Conservation (phyloP, 2,329 filamentous ascomycete genomes). For the Stachybotrys echinatus region DNA sequence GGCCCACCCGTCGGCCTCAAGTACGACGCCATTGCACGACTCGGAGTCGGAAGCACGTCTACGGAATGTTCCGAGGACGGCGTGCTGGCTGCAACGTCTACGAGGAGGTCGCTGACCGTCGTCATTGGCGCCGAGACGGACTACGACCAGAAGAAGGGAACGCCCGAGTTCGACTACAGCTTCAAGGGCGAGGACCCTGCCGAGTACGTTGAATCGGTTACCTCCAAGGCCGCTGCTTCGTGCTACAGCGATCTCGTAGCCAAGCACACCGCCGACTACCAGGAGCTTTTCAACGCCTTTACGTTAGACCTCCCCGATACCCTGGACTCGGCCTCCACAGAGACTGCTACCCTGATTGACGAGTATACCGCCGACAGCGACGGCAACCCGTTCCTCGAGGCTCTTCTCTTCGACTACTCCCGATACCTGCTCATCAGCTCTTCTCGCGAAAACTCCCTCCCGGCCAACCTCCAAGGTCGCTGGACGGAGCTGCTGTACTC, state of each 20-base stretch:
- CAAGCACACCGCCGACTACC: constrained; percentile 36
- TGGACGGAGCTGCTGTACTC: constrained; percentile 42
- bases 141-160: constrained; percentile 45
- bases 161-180: constrained; percentile 33
- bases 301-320: constrained; percentile 38
- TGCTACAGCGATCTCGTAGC: constrained; percentile 21
- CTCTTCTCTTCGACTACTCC: constrained; percentile 46
- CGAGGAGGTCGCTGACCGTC: constrained; percentile 17
- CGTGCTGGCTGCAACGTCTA: background rate
- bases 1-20: constrained; percentile 36
- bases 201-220: constrained; percentile 25
- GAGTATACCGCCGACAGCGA: constrained; percentile 9
- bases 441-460: constrained; percentile 43
- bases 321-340: constrained; percentile 28
- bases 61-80: background rate
- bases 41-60: constrained; percentile 11
- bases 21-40: constrained; percentile 31
- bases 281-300: constrained; percentile 31
- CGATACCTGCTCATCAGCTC: constrained; percentile 51
- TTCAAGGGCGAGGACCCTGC: constrained; percentile 43
- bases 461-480: constrained; percentile 50
- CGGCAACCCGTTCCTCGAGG: constrained; percentile 47
- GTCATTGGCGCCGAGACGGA: constrained; percentile 41
- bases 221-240: constrained; percentile 25
- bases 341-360: constrained; percentile 21